Evolutionary conservation across 306 rosid species (phyloP).

Genomic region (Vigna hirtella): DNA sequence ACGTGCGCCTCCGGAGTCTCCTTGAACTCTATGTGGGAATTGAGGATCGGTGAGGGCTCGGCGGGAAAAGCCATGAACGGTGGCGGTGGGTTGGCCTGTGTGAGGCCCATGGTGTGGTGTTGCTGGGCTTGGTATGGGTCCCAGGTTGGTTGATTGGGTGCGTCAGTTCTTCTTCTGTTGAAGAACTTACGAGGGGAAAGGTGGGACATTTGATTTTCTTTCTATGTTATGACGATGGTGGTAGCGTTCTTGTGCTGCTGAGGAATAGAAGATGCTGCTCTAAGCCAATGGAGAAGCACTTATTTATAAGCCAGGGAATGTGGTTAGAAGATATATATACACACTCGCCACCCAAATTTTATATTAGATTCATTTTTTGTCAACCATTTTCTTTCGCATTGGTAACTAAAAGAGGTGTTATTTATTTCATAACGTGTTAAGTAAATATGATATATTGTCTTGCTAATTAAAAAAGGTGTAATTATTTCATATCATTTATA

Average conservation of each 20-base stretch:
- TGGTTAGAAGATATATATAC: no score
- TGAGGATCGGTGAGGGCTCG: slow-evolving; percentile 40
- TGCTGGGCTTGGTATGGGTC: neutral
- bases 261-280: neutral
- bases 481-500: no score
- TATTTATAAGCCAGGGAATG: neutral
- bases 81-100: neutral
- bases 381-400: no score
- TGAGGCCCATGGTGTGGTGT: neutral
- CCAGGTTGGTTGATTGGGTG: slow-evolving; percentile 25
- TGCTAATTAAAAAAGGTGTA: no score
- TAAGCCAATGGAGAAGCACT: neutral
- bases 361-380: no score
- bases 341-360: no score
- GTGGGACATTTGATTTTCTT: slow-evolving; percentile 12
- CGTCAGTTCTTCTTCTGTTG: slow-evolving; percentile 39
- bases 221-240: neutral
- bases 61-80: slow-evolving; percentile 16
- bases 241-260: neutral
- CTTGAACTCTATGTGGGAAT: slow-evolving; percentile 43
- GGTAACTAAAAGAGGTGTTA: no score
- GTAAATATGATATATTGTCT: no score
- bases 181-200: neutral
- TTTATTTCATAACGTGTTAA: no score
- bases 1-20: slow-evolving; percentile 55